Evolutionary conservation across 140 eudicot genomes (phyloP).

Genomic region (Oenanthe javanica): DNA sequence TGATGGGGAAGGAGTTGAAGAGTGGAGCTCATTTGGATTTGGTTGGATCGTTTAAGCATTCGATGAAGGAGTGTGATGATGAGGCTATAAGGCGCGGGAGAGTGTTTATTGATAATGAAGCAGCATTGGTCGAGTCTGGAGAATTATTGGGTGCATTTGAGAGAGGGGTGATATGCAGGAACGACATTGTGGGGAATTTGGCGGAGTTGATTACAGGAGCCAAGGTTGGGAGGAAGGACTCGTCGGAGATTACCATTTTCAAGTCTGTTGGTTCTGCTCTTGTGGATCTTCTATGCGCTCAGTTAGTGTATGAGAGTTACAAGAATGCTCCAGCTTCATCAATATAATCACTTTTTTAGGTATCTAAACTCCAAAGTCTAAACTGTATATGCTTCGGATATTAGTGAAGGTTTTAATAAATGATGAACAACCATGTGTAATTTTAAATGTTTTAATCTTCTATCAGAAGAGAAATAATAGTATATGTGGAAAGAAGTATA

Average conservation of each 20-base stretch:
- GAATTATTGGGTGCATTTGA: constrained; percentile 86
- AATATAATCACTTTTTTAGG: not conserved
- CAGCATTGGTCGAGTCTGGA: constrained; percentile 77
- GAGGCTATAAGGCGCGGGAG: constrained; percentile 66
- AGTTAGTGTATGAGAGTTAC: constrained; percentile 59
- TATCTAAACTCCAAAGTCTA: not conserved
- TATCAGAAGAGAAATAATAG: not conserved
- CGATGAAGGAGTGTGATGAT: constrained; percentile 92
- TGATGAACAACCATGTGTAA: not conserved
- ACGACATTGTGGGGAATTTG: constrained; percentile 57
- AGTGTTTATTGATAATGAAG: constrained; percentile 69
- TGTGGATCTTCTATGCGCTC: constrained; percentile 79
- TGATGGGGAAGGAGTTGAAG: constrained; percentile 64
- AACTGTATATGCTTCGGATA: not conserved
- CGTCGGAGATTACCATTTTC: constrained; percentile 64
- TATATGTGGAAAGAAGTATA: not conserved
- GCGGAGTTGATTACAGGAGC: constrained; percentile 66
- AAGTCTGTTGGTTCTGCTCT: constrained; percentile 88
- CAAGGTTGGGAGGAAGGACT: constrained; percentile 48
- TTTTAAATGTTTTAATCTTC: not conserved
- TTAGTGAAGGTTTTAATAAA: not conserved
- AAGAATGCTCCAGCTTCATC: not conserved
- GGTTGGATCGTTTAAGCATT: constrained; percentile 71
- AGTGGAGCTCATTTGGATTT: constrained; percentile 77
- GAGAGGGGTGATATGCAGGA: constrained; percentile 52